These are phyloP conservation scores for Thalia dealbata DNA, from an alignment of 176 grass and related monocot genomes.

Conservation along the genomic window DNA sequence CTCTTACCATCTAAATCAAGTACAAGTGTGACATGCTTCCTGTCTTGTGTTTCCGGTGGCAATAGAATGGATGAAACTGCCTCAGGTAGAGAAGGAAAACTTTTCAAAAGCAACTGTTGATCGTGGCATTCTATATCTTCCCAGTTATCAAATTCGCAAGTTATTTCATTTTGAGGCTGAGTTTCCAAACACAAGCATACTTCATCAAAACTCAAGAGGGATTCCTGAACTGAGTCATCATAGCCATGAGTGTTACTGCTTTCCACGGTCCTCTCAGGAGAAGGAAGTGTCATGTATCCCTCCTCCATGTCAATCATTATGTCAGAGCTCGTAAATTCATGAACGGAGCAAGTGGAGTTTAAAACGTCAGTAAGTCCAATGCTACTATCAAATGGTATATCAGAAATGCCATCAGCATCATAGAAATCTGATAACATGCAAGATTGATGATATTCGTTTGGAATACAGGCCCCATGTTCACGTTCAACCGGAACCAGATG, in stretches of 20 bases:
- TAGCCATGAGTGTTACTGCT: slow-evolving; percentile 18
- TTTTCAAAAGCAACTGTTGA: slow-evolving; percentile 43
- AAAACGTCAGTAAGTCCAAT: slow-evolving; percentile 70
- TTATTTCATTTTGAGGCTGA: slow-evolving; percentile 36
- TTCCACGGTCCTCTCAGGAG: slow-evolving; percentile 45
- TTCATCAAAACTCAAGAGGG: slow-evolving; percentile 35
- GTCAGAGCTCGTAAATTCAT: slow-evolving; percentile 35
- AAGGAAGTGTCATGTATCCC: slow-evolving; percentile 34
- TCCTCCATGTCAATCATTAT: slow-evolving; percentile 56
- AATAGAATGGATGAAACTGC: slow-evolving; percentile 34
- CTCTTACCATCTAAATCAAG: slow-evolving; percentile 98
- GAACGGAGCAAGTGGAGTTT: slow-evolving; percentile 25
- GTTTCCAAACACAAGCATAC: slow-evolving; percentile 51
- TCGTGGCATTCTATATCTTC: slow-evolving; percentile 49
- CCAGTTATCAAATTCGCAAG: slow-evolving; percentile 21
- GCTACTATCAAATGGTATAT: slow-evolving; percentile 69
- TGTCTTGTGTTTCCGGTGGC: slow-evolving; percentile 30
- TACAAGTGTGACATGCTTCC: slow-evolving; percentile 74
- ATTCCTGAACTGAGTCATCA: slow-evolving; percentile 5
- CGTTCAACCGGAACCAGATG: slow-evolving; percentile 57
- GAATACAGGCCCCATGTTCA: slow-evolving; percentile 51
- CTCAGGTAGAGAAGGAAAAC: slow-evolving; percentile 64
- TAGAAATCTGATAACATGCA: slow-evolving; percentile 74
- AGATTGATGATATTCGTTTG: slow-evolving; percentile 66
- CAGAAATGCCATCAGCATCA: slow-evolving; percentile 53